A percentile compares a stretch with the other conserved stretches of the same genome.
Conservation (phyloP, 1,139 yeast genomes). For the Kodamaea sp. region DNA sequence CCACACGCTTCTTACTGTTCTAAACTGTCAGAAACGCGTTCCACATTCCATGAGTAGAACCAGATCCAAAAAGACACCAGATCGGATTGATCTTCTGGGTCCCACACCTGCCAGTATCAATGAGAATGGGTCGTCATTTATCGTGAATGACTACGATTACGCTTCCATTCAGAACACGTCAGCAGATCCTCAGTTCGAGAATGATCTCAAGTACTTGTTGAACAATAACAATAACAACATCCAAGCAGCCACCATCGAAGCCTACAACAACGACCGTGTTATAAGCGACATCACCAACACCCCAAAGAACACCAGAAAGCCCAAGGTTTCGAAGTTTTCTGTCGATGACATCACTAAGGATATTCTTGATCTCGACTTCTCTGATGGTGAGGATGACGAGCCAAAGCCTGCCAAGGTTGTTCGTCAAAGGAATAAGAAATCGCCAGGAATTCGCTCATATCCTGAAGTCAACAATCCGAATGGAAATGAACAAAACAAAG, state of each 20-base stretch:
- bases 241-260: not conserved
- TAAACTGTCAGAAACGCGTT: too few species aligned
- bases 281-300: not conserved
- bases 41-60: conserved; percentile 5
- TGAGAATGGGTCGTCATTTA: conserved; percentile 9
- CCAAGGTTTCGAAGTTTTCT: conserved; percentile 4
- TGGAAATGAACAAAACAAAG: not conserved
- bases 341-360: conserved; percentile 26
- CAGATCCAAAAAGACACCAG: conserved; percentile 6
- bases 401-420: not conserved
- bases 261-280: not conserved
- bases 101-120: not conserved
- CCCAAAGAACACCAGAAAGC: conserved; percentile 1
- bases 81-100: conserved; percentile 5
- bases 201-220: conserved; percentile 23
- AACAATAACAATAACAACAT: conserved; percentile 2
- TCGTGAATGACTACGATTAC: conserved; percentile 21
- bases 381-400: conserved; percentile 24
- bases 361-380: conserved; percentile 25
- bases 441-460: conserved; percentile 11
- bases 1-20: too few species aligned
- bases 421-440: conserved; percentile 8
- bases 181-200: conserved; percentile 22
- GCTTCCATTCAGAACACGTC: conserved; percentile 13
- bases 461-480: not conserved